phyloP scores from a whole-genome alignment of 495 filamentous ascomycete genomes.

The Rostrohypoxylon terebratum region DNA sequence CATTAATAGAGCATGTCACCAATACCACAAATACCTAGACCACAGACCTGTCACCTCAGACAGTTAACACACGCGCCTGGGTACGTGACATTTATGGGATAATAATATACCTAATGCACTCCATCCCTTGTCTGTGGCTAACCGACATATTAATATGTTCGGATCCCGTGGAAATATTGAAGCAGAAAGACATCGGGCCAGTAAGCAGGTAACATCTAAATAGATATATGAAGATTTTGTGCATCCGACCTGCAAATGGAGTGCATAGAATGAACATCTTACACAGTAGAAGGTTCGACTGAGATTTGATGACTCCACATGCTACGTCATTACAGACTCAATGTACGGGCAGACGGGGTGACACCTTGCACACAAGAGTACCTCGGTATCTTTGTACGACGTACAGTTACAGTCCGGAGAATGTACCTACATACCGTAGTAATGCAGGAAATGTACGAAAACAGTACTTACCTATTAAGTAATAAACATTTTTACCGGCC shows the following conservation, averaged over 20 bases:
- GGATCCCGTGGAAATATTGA: not conserved
- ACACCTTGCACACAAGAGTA: constrained; percentile 22
- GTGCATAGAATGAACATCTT: constrained; percentile 18
- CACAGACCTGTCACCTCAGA: constrained; percentile 13
- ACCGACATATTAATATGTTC: not conserved
- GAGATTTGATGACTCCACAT: constrained; percentile 41
- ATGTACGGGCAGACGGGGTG: constrained; percentile 30
- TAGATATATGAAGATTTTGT: constrained; percentile 25
- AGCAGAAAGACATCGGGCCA: not conserved
- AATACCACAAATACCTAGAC: not conserved
- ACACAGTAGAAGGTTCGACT: constrained; percentile 35
- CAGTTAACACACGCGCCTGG: not conserved
- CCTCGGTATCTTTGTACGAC: constrained; percentile 18
- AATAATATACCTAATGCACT: not conserved
- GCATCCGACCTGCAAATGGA: constrained; percentile 15
- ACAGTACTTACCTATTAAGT: too few species aligned
- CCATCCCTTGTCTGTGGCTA: constrained; percentile 13
- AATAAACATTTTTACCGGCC: constrained; percentile 17
- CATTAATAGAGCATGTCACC: constrained; percentile 4
- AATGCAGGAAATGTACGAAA: constrained; percentile 21
- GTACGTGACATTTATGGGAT: constrained; percentile 1
- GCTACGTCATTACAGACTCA: constrained; percentile 38
- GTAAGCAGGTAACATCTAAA: constrained; percentile 23
- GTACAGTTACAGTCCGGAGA: constrained; percentile 21
- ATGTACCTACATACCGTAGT: constrained; percentile 32